Conservation (phyloP, 176 grass and related monocot species). For the Avena insularis region DNA sequence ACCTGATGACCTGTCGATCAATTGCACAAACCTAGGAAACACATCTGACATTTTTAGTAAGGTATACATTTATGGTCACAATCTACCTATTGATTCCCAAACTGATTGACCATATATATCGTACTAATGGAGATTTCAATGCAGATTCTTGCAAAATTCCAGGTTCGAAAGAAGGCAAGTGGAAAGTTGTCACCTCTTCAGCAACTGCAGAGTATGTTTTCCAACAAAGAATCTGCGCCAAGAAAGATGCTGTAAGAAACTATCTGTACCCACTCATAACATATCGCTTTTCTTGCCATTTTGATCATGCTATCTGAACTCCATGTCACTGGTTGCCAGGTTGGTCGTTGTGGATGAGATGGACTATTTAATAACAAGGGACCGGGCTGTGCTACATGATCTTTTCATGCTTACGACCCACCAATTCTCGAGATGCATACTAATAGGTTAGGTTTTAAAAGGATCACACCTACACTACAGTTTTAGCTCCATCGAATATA, state of each 20-base stretch:
- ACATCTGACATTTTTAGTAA: conserved; percentile 84
- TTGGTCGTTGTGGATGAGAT: conserved; percentile 95
- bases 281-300: conserved; percentile 11
- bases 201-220: conserved; percentile 77
- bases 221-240: conserved; percentile 54
- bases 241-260: conserved; percentile 81
- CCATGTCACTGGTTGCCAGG: conserved; percentile 44
- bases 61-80: conserved; percentile 44
- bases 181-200: conserved; percentile 63
- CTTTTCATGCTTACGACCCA: conserved; percentile 94
- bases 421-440: conserved; percentile 80
- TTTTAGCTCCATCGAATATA: background rate
- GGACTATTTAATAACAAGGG: conserved; percentile 94
- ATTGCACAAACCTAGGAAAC: conserved; percentile 80
- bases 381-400: conserved; percentile 84
- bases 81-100: conserved; percentile 18
- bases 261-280: background rate
- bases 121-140: conserved; percentile 44
- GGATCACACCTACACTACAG: background rate
- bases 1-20: conserved; percentile 78
- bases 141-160: conserved; percentile 80
- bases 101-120: background rate
- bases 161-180: conserved; percentile 46
- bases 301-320: conserved; percentile 41
- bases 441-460: conserved; percentile 69